Conservation (phyloP, 768 basidiomycete genomes). For the Saitozyma podzolica region DNA sequence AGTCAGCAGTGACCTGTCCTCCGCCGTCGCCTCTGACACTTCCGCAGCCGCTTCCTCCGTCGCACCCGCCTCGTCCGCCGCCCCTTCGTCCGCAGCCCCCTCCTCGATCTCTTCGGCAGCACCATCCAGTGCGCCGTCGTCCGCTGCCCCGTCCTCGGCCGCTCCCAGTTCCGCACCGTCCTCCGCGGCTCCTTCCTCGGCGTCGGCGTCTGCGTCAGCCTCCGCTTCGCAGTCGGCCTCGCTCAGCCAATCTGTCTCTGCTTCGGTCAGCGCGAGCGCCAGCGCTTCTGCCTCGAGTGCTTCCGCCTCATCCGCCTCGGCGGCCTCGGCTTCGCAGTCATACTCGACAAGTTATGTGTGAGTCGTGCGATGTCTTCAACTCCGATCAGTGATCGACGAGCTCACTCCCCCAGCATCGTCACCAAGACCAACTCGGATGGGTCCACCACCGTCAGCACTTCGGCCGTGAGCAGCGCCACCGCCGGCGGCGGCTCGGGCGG, state of each 20-base stretch:
- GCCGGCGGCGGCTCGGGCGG: neutral
- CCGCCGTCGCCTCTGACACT: neutral
- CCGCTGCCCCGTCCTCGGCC: neutral
- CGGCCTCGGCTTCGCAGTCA: neutral
- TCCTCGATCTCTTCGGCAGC: neutral
- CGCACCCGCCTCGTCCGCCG: constrained; percentile 1
- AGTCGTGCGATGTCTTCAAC: neutral
- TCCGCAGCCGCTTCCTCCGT: constrained; percentile 7
- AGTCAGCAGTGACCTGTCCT: neutral
- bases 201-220: constrained; percentile 9
- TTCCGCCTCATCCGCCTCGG: neutral
- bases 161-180: neutral
- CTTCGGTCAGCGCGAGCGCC: neutral
- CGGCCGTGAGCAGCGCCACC: neutral
- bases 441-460: constrained; percentile 1
- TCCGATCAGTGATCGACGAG: no score
- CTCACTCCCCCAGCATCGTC: constrained; percentile 3
- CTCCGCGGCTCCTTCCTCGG: constrained; percentile 1
- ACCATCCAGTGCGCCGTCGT: neutral
- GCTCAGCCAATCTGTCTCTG: neutral
- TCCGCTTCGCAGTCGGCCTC: neutral
- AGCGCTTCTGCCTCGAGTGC: constrained; percentile 10
- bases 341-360: neutral
- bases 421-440: constrained; percentile 14
- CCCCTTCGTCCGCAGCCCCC: neutral